Percentiles rank a stretch among this genome's conserved stretches.
phyloP scores from a whole-genome alignment of 768 basidiomycete genomes.

The Steccherinum ochraceum region DNA sequence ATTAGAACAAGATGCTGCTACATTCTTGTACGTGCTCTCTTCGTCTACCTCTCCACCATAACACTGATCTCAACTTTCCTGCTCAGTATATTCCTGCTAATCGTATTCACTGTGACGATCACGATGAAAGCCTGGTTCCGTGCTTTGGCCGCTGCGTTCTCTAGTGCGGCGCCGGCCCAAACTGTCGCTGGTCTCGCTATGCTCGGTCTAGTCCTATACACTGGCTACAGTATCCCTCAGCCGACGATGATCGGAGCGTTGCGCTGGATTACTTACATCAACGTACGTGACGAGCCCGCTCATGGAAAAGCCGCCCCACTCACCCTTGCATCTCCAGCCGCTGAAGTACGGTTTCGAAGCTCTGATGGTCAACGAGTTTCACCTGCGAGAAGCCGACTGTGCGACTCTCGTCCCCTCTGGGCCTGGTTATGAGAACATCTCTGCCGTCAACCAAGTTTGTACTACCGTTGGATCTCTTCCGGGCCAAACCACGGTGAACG shows the following conservation, averaged over 20 bases:
- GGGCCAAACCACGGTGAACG: constrained; percentile 56
- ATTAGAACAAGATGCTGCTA: constrained; percentile 44
- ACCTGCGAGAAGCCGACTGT: constrained; percentile 55
- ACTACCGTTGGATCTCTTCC: constrained; percentile 58
- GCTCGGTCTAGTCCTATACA: constrained; percentile 50
- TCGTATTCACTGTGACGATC: constrained; percentile 50
- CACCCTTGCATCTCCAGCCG: constrained; percentile 40
- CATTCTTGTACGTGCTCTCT: constrained; percentile 70
- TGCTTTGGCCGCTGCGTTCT: constrained; percentile 52
- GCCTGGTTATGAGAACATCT: constrained; percentile 50
- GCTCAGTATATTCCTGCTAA: constrained; percentile 50
- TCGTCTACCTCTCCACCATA: background rate
- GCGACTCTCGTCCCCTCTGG: constrained; percentile 56
- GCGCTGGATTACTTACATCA: constrained; percentile 61
- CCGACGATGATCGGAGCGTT: constrained; percentile 64
- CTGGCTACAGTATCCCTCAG: constrained; percentile 54
- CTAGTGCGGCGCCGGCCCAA: constrained; percentile 54
- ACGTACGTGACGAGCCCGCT: constrained; percentile 30
- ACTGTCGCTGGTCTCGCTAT: constrained; percentile 47
- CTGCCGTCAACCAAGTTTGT: constrained; percentile 68
- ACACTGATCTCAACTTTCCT: background rate
- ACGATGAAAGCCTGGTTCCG: constrained; percentile 78
- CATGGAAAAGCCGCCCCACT: background rate
- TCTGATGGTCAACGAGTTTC: constrained; percentile 79
- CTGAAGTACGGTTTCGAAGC: constrained; percentile 70